Evolutionary conservation across 257 asterid genomes (phyloP).

Genomic region (Rhazya stricta): DNA sequence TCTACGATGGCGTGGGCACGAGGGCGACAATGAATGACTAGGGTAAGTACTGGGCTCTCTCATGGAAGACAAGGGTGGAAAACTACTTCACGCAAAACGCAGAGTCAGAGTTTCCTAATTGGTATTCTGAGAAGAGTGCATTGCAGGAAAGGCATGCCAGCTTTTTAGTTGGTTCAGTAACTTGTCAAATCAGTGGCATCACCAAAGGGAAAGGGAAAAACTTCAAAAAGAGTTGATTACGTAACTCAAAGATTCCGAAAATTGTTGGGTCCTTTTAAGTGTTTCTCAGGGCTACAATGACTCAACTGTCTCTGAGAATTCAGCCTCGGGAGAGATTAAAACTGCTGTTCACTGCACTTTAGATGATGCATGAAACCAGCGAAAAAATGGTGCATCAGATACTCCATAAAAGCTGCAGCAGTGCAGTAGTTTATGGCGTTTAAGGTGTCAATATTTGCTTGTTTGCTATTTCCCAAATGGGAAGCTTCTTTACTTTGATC

Average conservation of each 20-base stretch:
- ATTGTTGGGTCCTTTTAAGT: background rate
- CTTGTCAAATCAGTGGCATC: slow-evolving; percentile 60
- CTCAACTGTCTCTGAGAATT: slow-evolving; percentile 14
- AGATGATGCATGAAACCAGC: slow-evolving; percentile 2
- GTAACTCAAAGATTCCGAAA: slow-evolving; percentile 26
- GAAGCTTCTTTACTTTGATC: slow-evolving; percentile 20
- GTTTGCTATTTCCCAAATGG: slow-evolving; percentile 13
- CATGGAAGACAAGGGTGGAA: background rate
- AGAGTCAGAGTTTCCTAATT: slow-evolving; percentile 18
- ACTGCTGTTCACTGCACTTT: slow-evolving; percentile 1
- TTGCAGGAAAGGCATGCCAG: slow-evolving; percentile 29
- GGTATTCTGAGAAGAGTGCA: slow-evolving; percentile 29
- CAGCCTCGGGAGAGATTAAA: slow-evolving; percentile 14
- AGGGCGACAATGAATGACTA: slow-evolving; percentile 6
- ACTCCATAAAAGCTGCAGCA: slow-evolving; percentile 11
- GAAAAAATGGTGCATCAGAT: background rate
- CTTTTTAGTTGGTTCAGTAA: slow-evolving; percentile 43
- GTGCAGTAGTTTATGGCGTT: slow-evolving; percentile 1
- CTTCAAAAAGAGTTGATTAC: slow-evolving; percentile 11
- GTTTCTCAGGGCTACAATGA: slow-evolving; percentile 11
- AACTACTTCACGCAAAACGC: slow-evolving; percentile 8
- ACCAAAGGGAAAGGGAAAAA: background rate
- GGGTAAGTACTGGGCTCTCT: background rate
- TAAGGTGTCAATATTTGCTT: slow-evolving; percentile 7
- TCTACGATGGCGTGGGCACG: background rate